Evolutionary conservation across 805 yeast species (phyloP), one percentile per base, ranked within the genome.

Genomic region (Suhomyces xylopsoci): DNA sequence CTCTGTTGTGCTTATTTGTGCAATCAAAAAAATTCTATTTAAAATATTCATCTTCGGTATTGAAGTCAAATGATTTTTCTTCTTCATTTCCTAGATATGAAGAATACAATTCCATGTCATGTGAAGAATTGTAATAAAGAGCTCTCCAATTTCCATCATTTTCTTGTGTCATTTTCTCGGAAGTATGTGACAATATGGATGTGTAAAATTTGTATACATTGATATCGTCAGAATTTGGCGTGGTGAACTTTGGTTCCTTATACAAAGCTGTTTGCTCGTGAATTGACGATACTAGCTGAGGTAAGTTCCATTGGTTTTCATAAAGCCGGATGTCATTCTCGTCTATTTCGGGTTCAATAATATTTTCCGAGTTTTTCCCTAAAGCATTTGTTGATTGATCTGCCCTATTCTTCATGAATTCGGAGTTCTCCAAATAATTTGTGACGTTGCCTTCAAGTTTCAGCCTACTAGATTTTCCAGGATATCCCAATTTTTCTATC

Each of bases 11-110:
- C 28, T 26, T 26, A 9, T 9, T 28, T n/a, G n/a, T n/a, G 15
- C 17, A 32, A n/a, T 32, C 36, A 32, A 12, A 7, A 17, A 10
- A 8, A 5, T 7, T 17, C 48, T 25, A 58, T 15, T 48, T 56
- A 41, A 69, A 68, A 47, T 69, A 69, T 49, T 69, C 63, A 49
- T 69, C 70, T 51, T 66, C 67, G 6, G 72, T 58, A 38, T 57
- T 61, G 15, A 67, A 55, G 34, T 59, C 58, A 15, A 63, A 54
- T 5, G 48, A 43, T 42, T 50, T 53, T 10, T 62, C 65, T 3
- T 59, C 66, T 10, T 65, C 69, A 10, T 57, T 51, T 7, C 70
- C 72, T 10, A 61, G 48, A 45, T 66, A 67, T 17, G 58, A 54
- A n/a, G 60, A 52, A 50, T 67, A 67, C n/a, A 63, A 19, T 28